Percentiles rank a stretch among this genome's conserved stretches.
Conservation (phyloP, 2,329 filamentous ascomycete genomes). For the Salinomyces thailandicus region DNA sequence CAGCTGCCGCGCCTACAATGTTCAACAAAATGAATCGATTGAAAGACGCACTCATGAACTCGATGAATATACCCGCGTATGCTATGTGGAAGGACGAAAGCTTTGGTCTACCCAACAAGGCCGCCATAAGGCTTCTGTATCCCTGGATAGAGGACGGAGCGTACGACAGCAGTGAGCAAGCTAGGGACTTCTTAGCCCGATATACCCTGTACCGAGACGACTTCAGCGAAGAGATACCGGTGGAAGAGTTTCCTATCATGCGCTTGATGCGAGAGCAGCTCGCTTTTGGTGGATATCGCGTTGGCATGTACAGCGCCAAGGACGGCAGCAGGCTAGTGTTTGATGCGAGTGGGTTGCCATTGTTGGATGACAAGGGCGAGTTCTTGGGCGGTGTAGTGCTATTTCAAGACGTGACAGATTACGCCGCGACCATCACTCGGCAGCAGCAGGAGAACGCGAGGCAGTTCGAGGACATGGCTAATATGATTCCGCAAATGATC, state of each 20-base stretch:
- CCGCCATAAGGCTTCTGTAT: constrained; percentile 37
- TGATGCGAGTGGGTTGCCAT: constrained; percentile 57
- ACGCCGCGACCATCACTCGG: constrained; percentile 57
- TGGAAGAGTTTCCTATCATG: constrained; percentile 57
- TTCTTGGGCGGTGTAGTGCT: constrained; percentile 64
- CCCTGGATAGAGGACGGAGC: constrained; percentile 26
- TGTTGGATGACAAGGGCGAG: constrained; percentile 56
- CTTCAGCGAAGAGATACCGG: constrained; percentile 48
- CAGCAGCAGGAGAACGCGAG: constrained; percentile 62
- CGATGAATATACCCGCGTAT: constrained; percentile 62
- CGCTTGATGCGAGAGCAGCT: constrained; percentile 51
- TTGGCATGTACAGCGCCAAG: constrained; percentile 52
- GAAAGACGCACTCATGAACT: constrained; percentile 68
- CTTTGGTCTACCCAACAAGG: constrained; percentile 62
- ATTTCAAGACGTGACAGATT: constrained; percentile 61
- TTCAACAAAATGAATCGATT: constrained; percentile 63
- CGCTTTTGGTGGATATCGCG: constrained; percentile 47
- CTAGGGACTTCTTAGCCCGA: constrained; percentile 44
- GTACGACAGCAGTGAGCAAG: constrained; percentile 27
- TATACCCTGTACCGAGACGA: constrained; percentile 57
- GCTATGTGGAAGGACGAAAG: constrained; percentile 74
- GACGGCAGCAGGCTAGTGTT: constrained; percentile 47
- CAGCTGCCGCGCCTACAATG: constrained; percentile 51
- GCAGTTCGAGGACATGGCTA: constrained; percentile 65
- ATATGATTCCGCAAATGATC: constrained; percentile 49